phyloP scores from a whole-genome alignment of 352 stramenopile genomes.

The Pythium coloratum region DNA sequence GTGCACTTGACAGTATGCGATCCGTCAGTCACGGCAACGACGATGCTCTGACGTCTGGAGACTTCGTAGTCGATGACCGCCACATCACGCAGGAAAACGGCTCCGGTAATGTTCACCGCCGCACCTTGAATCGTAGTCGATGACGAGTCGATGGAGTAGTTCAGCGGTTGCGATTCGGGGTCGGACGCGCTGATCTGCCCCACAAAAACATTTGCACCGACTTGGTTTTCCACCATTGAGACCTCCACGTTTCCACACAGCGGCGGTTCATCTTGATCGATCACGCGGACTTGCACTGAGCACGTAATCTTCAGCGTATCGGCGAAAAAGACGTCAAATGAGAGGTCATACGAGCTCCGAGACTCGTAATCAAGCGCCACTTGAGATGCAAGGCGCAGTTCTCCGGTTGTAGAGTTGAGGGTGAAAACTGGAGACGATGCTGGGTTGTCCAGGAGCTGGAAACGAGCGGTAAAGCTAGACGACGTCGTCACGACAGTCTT shows the following conservation, averaged over 20 bases:
- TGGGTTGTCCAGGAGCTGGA: neutral
- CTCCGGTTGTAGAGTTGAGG: conserved; percentile 37
- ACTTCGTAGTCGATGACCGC: conserved; percentile 34
- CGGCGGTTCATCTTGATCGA: conserved; percentile 55
- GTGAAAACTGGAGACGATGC: conserved; percentile 27
- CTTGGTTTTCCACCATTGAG: conserved; percentile 37
- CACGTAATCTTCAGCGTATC: conserved; percentile 40
- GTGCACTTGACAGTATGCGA: conserved; percentile 33
- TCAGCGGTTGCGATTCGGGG: conserved; percentile 22
- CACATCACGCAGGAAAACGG: conserved; percentile 24
- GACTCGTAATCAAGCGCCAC: conserved; percentile 44
- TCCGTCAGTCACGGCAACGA: conserved; percentile 24
- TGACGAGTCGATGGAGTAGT: conserved; percentile 7
- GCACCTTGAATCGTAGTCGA: conserved; percentile 1
- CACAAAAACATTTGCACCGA: conserved; percentile 16
- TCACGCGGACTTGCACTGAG: conserved; percentile 32
- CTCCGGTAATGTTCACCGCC: conserved; percentile 19
- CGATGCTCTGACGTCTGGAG: conserved; percentile 11
- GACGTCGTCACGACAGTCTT: neutral
- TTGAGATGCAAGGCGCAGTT: conserved; percentile 31
- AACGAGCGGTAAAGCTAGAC: neutral
- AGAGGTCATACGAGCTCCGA: conserved; percentile 30
- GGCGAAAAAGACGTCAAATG: conserved; percentile 40
- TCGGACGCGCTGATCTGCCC: conserved; percentile 20
- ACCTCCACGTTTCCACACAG: conserved; percentile 27